Conservation (phyloP, 2,329 filamentous ascomycete species). For the Hypoxylon rubiginosum region DNA sequence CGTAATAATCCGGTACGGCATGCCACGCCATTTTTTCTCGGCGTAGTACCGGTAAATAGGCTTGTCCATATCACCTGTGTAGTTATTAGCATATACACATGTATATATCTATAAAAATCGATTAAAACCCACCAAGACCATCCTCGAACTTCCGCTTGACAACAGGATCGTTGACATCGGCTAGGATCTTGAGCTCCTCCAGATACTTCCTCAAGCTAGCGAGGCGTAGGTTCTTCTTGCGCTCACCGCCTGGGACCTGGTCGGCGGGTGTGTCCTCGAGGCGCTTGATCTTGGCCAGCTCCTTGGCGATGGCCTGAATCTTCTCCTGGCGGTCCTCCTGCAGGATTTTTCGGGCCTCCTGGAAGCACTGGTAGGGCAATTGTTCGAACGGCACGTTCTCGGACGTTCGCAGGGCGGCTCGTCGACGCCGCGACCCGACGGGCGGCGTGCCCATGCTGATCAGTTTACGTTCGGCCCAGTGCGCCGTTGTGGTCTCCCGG, state of each 20-base stretch:
- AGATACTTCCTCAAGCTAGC: slow-evolving; percentile 78
- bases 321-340: slow-evolving; percentile 85
- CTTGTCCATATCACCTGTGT: slow-evolving; percentile 89
- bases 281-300: slow-evolving; percentile 76
- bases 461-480: slow-evolving; percentile 75
- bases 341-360: slow-evolving; percentile 90
- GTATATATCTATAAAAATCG: slow-evolving; percentile 1
- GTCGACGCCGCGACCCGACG: slow-evolving; percentile 86
- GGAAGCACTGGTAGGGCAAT: slow-evolving; percentile 97
- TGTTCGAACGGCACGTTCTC: slow-evolving; percentile 88
- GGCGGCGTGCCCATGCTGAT: slow-evolving; percentile 77
- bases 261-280: slow-evolving; percentile 71
- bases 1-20: slow-evolving; percentile 81
- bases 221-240: slow-evolving; percentile 75
- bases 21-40: slow-evolving; percentile 86
- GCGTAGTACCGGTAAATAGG: slow-evolving; percentile 95
- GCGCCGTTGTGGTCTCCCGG: slow-evolving; percentile 76
- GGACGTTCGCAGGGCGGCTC: slow-evolving; percentile 75
- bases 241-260: slow-evolving; percentile 71
- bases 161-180: slow-evolving; percentile 93
- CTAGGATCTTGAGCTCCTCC: slow-evolving; percentile 85
- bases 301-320: slow-evolving; percentile 76
- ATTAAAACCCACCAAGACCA: slow-evolving; percentile 77
- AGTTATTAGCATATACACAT: slow-evolving; percentile 35
- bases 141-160: slow-evolving; percentile 97